phyloP scores from a whole-genome alignment of 164 flowering plant genomes.

The Akebia trifoliata region DNA sequence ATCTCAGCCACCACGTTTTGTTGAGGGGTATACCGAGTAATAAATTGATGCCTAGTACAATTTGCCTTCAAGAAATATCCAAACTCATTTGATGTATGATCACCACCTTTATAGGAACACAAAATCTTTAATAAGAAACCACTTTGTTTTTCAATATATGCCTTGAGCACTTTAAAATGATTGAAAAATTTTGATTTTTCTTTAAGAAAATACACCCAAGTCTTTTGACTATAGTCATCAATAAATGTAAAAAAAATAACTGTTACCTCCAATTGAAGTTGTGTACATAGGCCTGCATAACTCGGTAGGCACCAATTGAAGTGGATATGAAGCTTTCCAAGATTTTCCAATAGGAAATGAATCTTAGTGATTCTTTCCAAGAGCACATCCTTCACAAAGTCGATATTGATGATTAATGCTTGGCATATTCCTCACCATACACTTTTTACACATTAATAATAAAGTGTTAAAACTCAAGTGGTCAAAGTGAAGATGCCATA shows the following conservation, averaged over 20 bases:
- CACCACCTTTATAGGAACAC: neutral
- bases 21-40: neutral
- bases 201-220: conserved; percentile 4
- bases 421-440: neutral
- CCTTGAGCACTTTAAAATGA: neutral
- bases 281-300: conserved; percentile 2
- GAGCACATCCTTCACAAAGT: conserved; percentile 2
- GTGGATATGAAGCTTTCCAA: conserved; percentile 2
- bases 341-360: conserved; percentile 4
- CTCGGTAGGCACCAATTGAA: conserved; percentile 2
- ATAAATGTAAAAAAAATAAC: conserved; percentile 7
- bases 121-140: neutral
- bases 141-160: neutral
- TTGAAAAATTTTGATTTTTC: neutral
- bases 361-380: neutral
- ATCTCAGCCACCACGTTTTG: conserved; percentile 7
- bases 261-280: conserved; percentile 6
- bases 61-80: neutral
- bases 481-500: conserved; percentile 2
- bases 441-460: conserved; percentile 1
- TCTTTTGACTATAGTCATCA: conserved; percentile 8
- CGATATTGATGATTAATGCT: neutral
- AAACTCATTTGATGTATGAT: conserved; percentile 5
- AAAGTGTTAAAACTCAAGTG: conserved; percentile 6
- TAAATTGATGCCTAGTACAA: conserved; percentile 2